phyloP scores from a whole-genome alignment of 805 yeast species.

The Saccharomycopsis oosterbeekiorum region DNA sequence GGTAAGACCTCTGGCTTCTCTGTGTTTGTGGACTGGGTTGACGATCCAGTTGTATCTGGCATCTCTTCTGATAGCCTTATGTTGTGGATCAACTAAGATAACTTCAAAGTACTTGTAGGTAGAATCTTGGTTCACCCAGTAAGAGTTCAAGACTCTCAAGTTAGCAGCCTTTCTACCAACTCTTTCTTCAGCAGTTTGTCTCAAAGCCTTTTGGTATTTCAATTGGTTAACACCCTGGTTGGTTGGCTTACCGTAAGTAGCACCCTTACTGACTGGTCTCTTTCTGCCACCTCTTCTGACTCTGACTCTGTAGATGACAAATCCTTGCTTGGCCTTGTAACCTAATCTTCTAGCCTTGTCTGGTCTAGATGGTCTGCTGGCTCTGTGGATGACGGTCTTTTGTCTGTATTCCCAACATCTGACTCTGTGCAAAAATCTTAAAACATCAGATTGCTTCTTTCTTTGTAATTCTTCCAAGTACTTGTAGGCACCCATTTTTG shows the following conservation, averaged over 20 bases:
- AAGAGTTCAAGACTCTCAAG: conserved; percentile 98
- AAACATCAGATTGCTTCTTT: conserved; percentile 99
- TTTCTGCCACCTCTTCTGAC: conserved; percentile 99
- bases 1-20: conserved; percentile 99
- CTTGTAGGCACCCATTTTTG: conserved; percentile 98
- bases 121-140: conserved; percentile 99
- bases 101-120: conserved; percentile 99
- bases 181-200: conserved; percentile 99
- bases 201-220: conserved; percentile 97
- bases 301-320: conserved; percentile 96
- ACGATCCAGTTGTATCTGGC: conserved; percentile 99
- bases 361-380: conserved; percentile 97
- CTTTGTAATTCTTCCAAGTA: conserved; percentile 98
- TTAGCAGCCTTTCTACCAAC: conserved; percentile 98
- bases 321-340: conserved; percentile 99
- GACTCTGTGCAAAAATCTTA: conserved; percentile 97
- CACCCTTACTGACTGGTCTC: conserved; percentile 99
- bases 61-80: conserved; percentile 98
- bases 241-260: conserved; percentile 99
- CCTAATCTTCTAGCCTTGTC: conserved; percentile 99
- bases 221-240: conserved; percentile 99
- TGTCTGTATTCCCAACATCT: conserved; percentile 99
- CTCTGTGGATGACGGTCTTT: conserved; percentile 97
- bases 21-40: conserved; percentile 99
- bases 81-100: conserved; percentile 93